phyloP scores from a whole-genome alignment of 257 asterid species.

The Scutellaria baicalensis region DNA sequence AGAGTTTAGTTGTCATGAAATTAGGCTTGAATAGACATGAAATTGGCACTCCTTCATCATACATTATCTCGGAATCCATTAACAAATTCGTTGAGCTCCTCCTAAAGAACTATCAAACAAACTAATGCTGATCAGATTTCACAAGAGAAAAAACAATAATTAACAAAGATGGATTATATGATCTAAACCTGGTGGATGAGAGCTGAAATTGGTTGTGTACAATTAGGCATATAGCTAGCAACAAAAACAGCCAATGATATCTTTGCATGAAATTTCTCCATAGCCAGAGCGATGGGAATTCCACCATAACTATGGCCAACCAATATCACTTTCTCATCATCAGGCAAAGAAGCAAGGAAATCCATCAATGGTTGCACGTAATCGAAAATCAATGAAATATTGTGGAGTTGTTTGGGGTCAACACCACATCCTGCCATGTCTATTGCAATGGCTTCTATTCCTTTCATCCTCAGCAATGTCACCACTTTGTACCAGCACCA shows the following conservation, averaged over 20 bases:
- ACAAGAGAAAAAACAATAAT: not conserved
- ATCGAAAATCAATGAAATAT: constrained; percentile 27
- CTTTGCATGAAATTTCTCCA: constrained; percentile 41
- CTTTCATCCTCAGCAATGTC: constrained; percentile 19
- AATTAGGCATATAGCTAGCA: constrained; percentile 57
- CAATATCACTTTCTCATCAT: constrained; percentile 32
- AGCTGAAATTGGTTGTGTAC: constrained; percentile 26
- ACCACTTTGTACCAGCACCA: constrained; percentile 71
- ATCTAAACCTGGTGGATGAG: constrained; percentile 46
- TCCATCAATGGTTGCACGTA: constrained; percentile 46
- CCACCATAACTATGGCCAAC: constrained; percentile 68
- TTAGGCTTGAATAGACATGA: constrained; percentile 32
- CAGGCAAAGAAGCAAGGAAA: constrained; percentile 28
- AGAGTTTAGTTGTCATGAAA: constrained; percentile 30
- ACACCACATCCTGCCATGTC: constrained; percentile 49
- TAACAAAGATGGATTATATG: not conserved
- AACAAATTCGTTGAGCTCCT: constrained; percentile 25
- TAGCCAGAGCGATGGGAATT: constrained; percentile 37
- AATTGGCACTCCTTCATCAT: constrained; percentile 22
- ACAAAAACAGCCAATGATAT: constrained; percentile 36
- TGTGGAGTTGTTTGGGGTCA: constrained; percentile 22
- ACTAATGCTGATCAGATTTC: not conserved
- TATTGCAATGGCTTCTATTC: constrained; percentile 35
- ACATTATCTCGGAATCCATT: constrained; percentile 33
- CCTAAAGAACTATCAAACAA: constrained; percentile 28